phyloP scores from a whole-genome alignment of 192 early-diverging fungal species.

The Chytriomyces sp. region DNA sequence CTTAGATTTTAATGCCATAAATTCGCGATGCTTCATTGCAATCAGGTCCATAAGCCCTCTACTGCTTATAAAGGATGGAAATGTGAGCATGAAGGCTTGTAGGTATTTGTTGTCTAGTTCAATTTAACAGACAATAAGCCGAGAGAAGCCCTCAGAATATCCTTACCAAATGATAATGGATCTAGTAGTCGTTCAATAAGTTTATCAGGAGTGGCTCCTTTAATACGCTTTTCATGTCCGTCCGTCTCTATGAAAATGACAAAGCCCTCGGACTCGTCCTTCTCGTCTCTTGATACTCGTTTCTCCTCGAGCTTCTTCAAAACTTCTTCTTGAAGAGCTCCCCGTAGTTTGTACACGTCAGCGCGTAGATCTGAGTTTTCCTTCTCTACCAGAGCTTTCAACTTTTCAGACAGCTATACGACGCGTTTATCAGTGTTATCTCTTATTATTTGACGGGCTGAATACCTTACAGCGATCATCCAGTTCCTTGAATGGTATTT shows the following conservation, averaged over 20 bases:
- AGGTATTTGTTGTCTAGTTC: constrained; percentile 53
- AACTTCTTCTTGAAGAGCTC: constrained; percentile 47
- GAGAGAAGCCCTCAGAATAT: neutral
- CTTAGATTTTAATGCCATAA: constrained; percentile 30
- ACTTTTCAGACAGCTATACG: constrained; percentile 45
- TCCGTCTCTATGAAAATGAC: constrained; percentile 51
- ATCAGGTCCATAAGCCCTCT: constrained; percentile 46
- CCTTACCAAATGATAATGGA: constrained; percentile 50
- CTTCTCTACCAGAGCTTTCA: constrained; percentile 44
- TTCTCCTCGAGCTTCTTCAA: constrained; percentile 40
- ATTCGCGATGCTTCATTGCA: constrained; percentile 31
- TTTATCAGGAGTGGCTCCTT: constrained; percentile 45
- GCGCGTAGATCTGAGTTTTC: constrained; percentile 43
- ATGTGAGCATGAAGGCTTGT: constrained; percentile 57
- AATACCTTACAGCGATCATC: constrained; percentile 46
- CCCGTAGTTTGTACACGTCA: constrained; percentile 47
- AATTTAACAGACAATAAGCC: neutral
- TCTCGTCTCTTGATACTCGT: constrained; percentile 42
- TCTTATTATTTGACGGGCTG: neutral
- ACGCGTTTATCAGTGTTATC: neutral
- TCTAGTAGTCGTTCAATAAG: constrained; percentile 53
- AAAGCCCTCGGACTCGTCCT: constrained; percentile 44
- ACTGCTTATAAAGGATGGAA: constrained; percentile 45
- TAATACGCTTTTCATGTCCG: constrained; percentile 44
- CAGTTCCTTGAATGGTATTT: constrained; percentile 17